Evolutionary conservation across 208 protist species (phyloP).

Genomic region (Crithidia sp.): DNA sequence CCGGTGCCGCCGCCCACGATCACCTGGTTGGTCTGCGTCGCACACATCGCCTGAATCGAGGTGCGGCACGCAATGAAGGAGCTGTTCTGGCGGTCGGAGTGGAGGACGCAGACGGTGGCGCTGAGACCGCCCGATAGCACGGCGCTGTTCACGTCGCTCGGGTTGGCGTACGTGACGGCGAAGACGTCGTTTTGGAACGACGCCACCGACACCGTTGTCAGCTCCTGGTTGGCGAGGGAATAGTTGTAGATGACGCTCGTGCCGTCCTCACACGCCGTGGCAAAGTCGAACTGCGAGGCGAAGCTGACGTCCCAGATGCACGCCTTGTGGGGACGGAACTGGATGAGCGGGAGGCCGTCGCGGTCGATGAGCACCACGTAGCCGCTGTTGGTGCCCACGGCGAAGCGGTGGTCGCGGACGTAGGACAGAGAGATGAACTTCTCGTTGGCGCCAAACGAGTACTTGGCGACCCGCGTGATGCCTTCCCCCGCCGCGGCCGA

Average conservation of each 20-base stretch:
- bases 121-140: conserved; percentile 88
- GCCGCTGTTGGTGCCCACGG: conserved; percentile 87
- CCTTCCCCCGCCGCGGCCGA: conserved; percentile 61
- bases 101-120: conserved; percentile 86
- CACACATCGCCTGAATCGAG: conserved; percentile 87
- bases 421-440: conserved; percentile 91
- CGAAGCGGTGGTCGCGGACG: conserved; percentile 81
- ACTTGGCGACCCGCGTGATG: conserved; percentile 81
- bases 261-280: conserved; percentile 87
- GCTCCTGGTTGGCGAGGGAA: conserved; percentile 75
- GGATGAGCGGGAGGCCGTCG: conserved; percentile 86
- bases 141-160: conserved; percentile 69
- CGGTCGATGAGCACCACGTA: conserved; percentile 89
- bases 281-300: conserved; percentile 83
- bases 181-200: conserved; percentile 92
- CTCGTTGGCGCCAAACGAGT: conserved; percentile 82
- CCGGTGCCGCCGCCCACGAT: conserved; percentile 88
- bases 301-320: conserved; percentile 91
- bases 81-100: conserved; percentile 86
- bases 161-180: conserved; percentile 82
- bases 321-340: conserved; percentile 89
- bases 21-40: conserved; percentile 66
- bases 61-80: conserved; percentile 84
- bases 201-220: conserved; percentile 79
- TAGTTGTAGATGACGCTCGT: conserved; percentile 91